phyloP scores from a whole-genome alignment of 179 eudicot species.

The Kewa caespitosa region DNA sequence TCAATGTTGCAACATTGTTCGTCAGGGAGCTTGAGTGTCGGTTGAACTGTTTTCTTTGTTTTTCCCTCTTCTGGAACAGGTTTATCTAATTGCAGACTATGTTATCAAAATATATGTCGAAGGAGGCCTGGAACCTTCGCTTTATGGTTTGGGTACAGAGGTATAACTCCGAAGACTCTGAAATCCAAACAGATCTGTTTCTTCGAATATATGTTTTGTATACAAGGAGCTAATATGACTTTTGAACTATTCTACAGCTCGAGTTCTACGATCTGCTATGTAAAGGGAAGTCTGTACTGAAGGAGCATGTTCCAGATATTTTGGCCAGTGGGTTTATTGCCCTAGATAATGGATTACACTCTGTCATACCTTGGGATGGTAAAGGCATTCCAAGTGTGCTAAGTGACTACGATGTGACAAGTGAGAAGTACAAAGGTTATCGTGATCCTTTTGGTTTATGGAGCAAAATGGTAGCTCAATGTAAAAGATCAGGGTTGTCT shows the following conservation, averaged over 20 bases:
- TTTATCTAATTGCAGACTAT: conserved; percentile 65
- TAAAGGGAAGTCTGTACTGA: conserved; percentile 49
- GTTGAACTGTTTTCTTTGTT: conserved; percentile 9
- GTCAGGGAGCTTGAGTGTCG: conserved; percentile 8
- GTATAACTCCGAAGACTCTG: conserved; percentile 29
- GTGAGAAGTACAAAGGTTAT: conserved; percentile 28
- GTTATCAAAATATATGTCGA: conserved; percentile 86
- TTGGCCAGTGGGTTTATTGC: conserved; percentile 78
- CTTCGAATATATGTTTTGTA: neutral
- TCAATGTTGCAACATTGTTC: neutral
- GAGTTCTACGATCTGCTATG: conserved; percentile 70
- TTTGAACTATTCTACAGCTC: conserved; percentile 50
- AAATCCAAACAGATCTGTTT: conserved; percentile 10
- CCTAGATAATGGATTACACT: conserved; percentile 58
- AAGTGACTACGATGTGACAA: conserved; percentile 31
- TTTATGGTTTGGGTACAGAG: conserved; percentile 86
- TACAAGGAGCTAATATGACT: conserved; percentile 4
- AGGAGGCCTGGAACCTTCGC: conserved; percentile 77
- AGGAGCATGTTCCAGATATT: conserved; percentile 69
- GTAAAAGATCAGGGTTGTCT: conserved; percentile 41
- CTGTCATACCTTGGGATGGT: conserved; percentile 78
- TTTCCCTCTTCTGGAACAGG: conserved; percentile 39
- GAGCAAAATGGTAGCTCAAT: conserved; percentile 57
- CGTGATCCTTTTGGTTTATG: conserved; percentile 66
- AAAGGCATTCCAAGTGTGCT: conserved; percentile 63